phyloP scores from a whole-genome alignment of 805 yeast genomes.

The Saturnispora sanitii region DNA sequence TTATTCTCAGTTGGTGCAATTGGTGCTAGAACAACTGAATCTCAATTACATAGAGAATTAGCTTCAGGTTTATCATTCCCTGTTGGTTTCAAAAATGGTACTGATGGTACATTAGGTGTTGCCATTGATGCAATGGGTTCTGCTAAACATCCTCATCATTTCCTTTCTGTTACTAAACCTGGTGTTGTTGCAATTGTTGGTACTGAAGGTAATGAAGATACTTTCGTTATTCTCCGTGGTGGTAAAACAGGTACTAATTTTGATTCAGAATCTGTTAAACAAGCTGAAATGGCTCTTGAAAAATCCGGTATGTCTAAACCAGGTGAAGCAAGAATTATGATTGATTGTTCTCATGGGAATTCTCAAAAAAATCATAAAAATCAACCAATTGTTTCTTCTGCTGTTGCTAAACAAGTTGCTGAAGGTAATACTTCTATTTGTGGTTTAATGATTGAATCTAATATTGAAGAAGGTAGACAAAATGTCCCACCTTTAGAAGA shows the following conservation, averaged over 20 bases:
- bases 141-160: constrained; percentile 88
- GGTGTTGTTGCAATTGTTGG: constrained; percentile 95
- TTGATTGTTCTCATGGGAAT: constrained; percentile 97
- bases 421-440: constrained; percentile 69
- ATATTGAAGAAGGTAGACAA: constrained; percentile 88
- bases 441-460: constrained; percentile 96
- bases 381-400: constrained; percentile 82
- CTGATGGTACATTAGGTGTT: constrained; percentile 91
- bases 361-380: constrained; percentile 83
- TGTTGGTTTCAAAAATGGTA: constrained; percentile 95
- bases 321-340: constrained; percentile 67
- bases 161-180: constrained; percentile 88
- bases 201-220: constrained; percentile 85
- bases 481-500: constrained; percentile 56
- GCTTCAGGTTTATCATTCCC: constrained; percentile 98
- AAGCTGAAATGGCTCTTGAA: constrained; percentile 51
- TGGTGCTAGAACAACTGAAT: constrained; percentile 98
- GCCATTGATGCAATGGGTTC: constrained; percentile 92
- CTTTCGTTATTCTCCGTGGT: constrained; percentile 90
- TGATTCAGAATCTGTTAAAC: constrained; percentile 63
- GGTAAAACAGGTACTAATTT: constrained; percentile 90
- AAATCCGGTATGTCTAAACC: constrained; percentile 30
- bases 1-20: constrained; percentile 94
- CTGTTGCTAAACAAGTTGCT: constrained; percentile 67
- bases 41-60: constrained; percentile 92